Base-by-base conservation (phyloP, 2,329 filamentous ascomycete genomes). In the Ophiostoma pallidulum region DNA sequence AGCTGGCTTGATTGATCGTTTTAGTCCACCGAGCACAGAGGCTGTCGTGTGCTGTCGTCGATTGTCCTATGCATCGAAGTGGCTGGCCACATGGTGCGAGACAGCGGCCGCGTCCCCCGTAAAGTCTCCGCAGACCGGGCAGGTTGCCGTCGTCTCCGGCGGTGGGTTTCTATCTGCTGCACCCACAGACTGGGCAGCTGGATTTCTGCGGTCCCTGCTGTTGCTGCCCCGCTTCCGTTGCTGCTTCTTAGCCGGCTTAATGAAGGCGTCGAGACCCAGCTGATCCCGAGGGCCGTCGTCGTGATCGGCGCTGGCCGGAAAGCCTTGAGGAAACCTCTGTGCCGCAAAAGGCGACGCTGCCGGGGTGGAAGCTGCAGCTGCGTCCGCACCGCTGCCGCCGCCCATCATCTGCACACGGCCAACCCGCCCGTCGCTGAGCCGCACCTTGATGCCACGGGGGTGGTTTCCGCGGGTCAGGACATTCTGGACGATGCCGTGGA, bases 401-500 rank as follows among this genome's bases (percentile, higher is more conserved):
- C 64, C 68, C 62, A 86, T 72, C 38, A 72, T 68, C 63, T 90
- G 86, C 24, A 91, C 86, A 14, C 86, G 69, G 2, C 86, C 86
- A 3, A 91, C 77, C 22, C 82, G 72, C 1, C 85, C 85, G 60
- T 86, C 83, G 1, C 68, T 66, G 6, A 91, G 69, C 3, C 85
- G 77, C 20, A 90, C 84, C 63, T 90, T 91, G 66, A 90, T 86
- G 31, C 86, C 86, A 9, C 83, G 74, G 3, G 84, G 83, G 57
- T 91, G 86, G 55, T 90, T 78, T 22, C 84, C 83, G 1, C 76
- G 70, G 2, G 85, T 90, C 41, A 91, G 69, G 0, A 90, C 62
- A 39, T 87, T 77, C 45, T 73, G 71, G 1, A 91, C 78, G 5
- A 71, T 63, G 20, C 86, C 86, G 38, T 71, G 68, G 1, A 87